A percentile compares a stretch with the other conserved stretches of the same genome.
Evolutionary conservation across 306 rosid species (phyloP).

Genomic region (Dalbergia oliveri): DNA sequence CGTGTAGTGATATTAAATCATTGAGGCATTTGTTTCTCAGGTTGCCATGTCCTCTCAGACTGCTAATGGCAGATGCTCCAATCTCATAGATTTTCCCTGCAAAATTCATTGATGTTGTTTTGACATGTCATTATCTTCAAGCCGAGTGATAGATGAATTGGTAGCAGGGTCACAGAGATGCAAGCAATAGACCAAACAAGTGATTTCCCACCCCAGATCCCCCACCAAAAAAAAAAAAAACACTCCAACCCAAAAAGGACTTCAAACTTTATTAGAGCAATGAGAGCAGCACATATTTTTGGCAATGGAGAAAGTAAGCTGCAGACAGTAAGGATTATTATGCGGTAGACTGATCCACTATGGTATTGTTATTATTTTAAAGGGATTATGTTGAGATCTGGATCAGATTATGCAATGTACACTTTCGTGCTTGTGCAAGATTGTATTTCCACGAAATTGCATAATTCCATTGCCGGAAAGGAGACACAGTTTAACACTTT

Average conservation of each 20-base stretch:
- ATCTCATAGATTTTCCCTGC: conserved; percentile 67
- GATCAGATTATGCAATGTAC: neutral
- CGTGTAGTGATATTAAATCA: conserved; percentile 57
- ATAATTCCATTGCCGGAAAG: neutral
- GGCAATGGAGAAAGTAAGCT: conserved; percentile 5
- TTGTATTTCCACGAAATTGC: neutral
- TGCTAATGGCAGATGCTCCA: conserved; percentile 59
- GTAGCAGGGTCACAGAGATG: neutral
- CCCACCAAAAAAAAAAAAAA: neutral
- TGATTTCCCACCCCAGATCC: neutral
- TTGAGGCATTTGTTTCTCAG: conserved; percentile 60
- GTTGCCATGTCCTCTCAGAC: conserved; percentile 51
- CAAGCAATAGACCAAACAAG: conserved; percentile 24
- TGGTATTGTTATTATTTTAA: neutral
- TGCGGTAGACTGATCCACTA: neutral
- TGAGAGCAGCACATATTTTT: neutral
- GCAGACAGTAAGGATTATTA: neutral
- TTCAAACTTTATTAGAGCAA: neutral
- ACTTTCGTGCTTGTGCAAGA: conserved; percentile 3
- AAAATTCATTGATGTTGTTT: conserved; percentile 24
- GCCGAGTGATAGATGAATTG: conserved; percentile 21
- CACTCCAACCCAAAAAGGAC: neutral
- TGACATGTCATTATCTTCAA: conserved; percentile 24
- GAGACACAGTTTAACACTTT: neutral
- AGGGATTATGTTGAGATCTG: neutral